Evolutionary conservation across 177 flowering plant genomes (phyloP), one percentile per base, ranked within the genome.

Genomic region (Vitis hybrid): DNA sequence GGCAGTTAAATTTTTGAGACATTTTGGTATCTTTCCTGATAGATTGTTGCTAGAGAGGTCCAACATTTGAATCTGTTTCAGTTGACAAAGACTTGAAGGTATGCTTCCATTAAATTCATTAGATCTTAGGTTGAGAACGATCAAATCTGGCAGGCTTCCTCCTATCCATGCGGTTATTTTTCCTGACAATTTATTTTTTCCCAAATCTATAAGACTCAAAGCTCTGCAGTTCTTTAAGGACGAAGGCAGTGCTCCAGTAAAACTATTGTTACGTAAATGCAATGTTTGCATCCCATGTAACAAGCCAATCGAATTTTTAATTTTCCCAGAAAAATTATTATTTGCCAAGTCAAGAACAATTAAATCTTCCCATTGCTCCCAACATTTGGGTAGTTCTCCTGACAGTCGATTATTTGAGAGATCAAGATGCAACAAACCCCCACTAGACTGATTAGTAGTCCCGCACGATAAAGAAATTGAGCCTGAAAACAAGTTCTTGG

Each of bases 251-350:
- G 76, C 57, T 1, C 81, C 74, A 16, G 2, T 33, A 1, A 80
- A 51, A 19, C 22, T 61, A 63, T 83, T 83, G n/a, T 67, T 70
- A 0, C 71, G 10, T 10, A 80, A 26, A 18, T 33, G 22, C 2
- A 83, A 62, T 1, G 61, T 2, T 16, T 16, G 10, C 0, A 83
- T 29, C 0, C 0, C 0, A 10, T 10, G 0, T 0, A 71, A 15
- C 7, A 6, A 7, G 18, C 78, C 77, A 0, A 82, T 15, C 5
- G 80, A 74, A 26, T 2, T 13, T 5, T 80, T 81, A 53, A 82
- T 59, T 6, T 33, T 49, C 79, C 80, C 45, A 12, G 65, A 67
- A 2, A 81, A 58, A 16, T 55, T 16, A 52, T 79, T 79, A 18
- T 74, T 55, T 1, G 31, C 53, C 64, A 81, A 57, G 20, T 72